Evolutionary conservation across 1,139 yeast species (phyloP), one percentile per base, ranked within the genome.

Genomic region (Zhuliangozyma parablackwelliae): DNA sequence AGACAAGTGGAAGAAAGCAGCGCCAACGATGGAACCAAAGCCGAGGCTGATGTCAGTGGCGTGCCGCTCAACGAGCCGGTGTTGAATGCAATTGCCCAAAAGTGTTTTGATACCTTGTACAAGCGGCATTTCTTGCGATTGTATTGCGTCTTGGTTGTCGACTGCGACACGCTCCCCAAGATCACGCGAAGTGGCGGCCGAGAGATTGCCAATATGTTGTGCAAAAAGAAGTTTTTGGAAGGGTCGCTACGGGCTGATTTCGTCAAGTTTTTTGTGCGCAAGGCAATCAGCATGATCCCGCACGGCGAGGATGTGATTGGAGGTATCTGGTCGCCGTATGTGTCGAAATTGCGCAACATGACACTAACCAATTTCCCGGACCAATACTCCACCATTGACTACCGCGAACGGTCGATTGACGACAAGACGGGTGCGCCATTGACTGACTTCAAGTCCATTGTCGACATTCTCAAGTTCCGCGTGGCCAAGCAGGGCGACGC

Each of bases 181-280:
- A 83, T 87, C 21, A 70, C 80, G 56, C 68, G 94, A 51, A 81
- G 88, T 59, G 96, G 96, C 7, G 81, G 95, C 10, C 70, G 83
- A 26, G 98, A 94, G 51, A 85, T 92, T 47, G 97, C 98, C 2
- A 92, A 90, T 49, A 87, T 90, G 81, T 71, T 94, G 34, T 90
- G 96, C 48, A 88, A 90, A 45, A 80, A 86, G 49, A 74, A 78
- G 46, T 89, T 89, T 52, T 70, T 82, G 34, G 84, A 80, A 47
- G 97, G 97, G 2, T 69, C 76, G 9, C 64, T 92, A 27, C 74
- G 78, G 25, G 84, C 95, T 0, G 83, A 80, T 29, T 90, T 78
- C 59, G 90, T 89, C 36, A 88, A 87, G 53, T 92, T 90, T 54
- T 83, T 83, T 40, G 75, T 84, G 23, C 70, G 77, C 30, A 74